phyloP scores from a whole-genome alignment of 306 rosid genomes.

The Styphnolobium japonicum region DNA sequence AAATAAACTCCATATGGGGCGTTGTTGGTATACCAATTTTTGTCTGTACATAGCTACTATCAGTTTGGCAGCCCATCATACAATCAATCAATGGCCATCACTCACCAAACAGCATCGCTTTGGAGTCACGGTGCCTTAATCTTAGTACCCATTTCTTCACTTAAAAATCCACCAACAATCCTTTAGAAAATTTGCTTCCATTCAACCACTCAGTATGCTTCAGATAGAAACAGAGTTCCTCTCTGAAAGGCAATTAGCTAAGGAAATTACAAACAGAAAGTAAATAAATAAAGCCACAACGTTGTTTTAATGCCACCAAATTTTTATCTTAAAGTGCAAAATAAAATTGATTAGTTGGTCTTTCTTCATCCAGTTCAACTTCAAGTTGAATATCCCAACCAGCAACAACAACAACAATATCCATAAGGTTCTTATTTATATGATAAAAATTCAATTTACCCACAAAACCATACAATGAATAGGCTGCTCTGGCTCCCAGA shows the following conservation, averaged over 20 bases:
- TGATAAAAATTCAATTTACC: conserved; percentile 13
- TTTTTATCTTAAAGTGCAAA: neutral
- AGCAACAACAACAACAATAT: conserved; percentile 43
- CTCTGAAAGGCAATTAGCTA: conserved; percentile 23
- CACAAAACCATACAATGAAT: conserved; percentile 37
- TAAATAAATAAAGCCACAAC: conserved; percentile 8
- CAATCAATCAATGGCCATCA: conserved; percentile 36
- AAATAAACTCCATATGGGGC: neutral
- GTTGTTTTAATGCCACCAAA: conserved; percentile 26
- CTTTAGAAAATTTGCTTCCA: conserved; percentile 26
- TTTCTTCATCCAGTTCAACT: conserved; percentile 57
- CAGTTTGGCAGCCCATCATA: conserved; percentile 38
- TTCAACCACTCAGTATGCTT: conserved; percentile 34
- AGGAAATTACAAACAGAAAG: conserved; percentile 4
- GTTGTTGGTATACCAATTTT: conserved; percentile 34
- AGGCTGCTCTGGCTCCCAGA: conserved; percentile 43
- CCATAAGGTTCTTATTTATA: conserved; percentile 25
- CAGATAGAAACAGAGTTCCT: conserved; percentile 32
- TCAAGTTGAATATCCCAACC: conserved; percentile 53
- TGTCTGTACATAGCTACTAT: conserved; percentile 6
- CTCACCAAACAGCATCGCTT: conserved; percentile 61
- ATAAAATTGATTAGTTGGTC: conserved; percentile 50
- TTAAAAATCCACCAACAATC: conserved; percentile 15
- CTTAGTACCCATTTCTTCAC: conserved; percentile 24
- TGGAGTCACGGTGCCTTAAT: conserved; percentile 44